Percentiles rank a stretch among this genome's conserved stretches.
Evolutionary conservation across 1,284 basidiomycete genomes (phyloP).

Genomic region (Sutorius eximius): DNA sequence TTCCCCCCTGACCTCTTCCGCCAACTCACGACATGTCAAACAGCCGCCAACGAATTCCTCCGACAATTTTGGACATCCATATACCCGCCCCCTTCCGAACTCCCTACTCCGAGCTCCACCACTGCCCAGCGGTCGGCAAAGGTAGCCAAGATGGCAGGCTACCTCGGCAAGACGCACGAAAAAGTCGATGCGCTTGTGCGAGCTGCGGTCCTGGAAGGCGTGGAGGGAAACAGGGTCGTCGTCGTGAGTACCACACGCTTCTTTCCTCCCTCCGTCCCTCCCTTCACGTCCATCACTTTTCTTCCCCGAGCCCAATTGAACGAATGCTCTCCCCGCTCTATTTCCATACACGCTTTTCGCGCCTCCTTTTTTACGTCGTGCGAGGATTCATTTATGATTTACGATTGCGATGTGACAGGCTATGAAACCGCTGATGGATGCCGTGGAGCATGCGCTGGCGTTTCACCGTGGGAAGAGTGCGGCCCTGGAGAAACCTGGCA

Average conservation of each 20-base stretch:
- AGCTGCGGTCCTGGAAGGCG: conserved; percentile 58
- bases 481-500: conserved; percentile 12
- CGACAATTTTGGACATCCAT: conserved; percentile 93
- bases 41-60: conserved; percentile 92
- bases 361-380: background rate
- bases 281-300: too few relatives aligned
- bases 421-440: conserved; percentile 76
- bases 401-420: conserved; percentile 47
- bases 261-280: background rate
- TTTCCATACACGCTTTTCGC: background rate
- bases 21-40: conserved; percentile 87
- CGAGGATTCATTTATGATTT: background rate
- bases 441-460: conserved; percentile 74
- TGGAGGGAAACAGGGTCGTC: conserved; percentile 65
- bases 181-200: conserved; percentile 78
- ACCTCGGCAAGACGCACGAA: conserved; percentile 74
- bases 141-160: conserved; percentile 82
- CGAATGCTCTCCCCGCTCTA: background rate
- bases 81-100: conserved; percentile 72
- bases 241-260: conserved; percentile 49
- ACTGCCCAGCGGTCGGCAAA: conserved; percentile 70
- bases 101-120: conserved; percentile 47
- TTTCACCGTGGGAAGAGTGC: conserved; percentile 46
- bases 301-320: too few relatives aligned
- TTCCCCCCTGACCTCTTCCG: conserved; percentile 78